Base-by-base conservation (phyloP, 352 stramenopile genomes). In the Pythium plurisporium region DNA sequence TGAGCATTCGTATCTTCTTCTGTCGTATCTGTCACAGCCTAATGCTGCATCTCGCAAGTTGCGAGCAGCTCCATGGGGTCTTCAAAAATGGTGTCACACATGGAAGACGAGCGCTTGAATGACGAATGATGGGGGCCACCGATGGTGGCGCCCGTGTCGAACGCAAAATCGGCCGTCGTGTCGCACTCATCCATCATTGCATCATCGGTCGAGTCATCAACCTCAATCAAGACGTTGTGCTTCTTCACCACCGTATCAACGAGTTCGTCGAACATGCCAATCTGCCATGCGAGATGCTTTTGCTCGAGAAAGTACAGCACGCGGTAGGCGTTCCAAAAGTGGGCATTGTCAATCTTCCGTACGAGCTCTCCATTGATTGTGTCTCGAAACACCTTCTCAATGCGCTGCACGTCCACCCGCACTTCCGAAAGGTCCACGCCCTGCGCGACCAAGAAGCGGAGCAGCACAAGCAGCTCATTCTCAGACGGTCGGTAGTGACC, bases 401-500 rank as follows among this genome's bases (percentile, higher is more conserved):
- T 90, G 53, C 97, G 89, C 72, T 99, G 95, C 22, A 97, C 96
- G 49, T 98, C 96, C 15, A 99, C 91, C 22, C 94, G 67, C 45
- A 98, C 86, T 30, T 87, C 79, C 29, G 69, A 76, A 36, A 98
- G 62, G 57, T 97, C 87, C 17, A 98, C 81, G 23, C 92, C 88
- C 31, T 88, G 82, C n/a, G 82, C 74, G 40, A 97, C 76, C 34
- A 98, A 73, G 53, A 98, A 98, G 48, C 90, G 91, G 14, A 98
- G 76, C 61, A 98, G 78, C 62, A 96, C 82, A 41, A 98, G 81
- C 55, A 98, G 79, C 66, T 99, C 91, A 51, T 95, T 87, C 69
- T 99, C 95, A 20, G 87, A 92, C 31, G 96, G 96, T 33, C 96
- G 85, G 64, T 99, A 99, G 69, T 99, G 96, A 59, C 96, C 96